Conservation (phyloP, 2,329 filamentous ascomycete species). For the Sclerotinia sclerotiorum region DNA sequence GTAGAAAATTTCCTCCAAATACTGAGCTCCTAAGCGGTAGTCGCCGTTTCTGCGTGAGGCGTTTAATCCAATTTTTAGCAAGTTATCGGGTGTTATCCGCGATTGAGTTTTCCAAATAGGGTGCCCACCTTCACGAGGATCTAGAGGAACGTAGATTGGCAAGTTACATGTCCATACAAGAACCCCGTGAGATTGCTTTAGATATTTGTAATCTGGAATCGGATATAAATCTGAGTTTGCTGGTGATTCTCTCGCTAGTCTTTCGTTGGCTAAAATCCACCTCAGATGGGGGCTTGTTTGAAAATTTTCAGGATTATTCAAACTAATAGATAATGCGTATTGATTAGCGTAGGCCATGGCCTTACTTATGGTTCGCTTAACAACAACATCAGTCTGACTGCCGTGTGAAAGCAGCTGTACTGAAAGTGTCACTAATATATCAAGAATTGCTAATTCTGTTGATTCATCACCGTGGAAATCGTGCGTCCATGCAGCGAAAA, state of each 20-base stretch:
- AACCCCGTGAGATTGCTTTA: background rate
- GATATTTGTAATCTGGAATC: background rate
- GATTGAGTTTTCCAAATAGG: background rate
- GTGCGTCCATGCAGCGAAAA: background rate
- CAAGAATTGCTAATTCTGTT: background rate
- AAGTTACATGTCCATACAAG: background rate
- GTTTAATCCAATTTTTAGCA: background rate
- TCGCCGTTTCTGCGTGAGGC: background rate
- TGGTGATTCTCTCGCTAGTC: background rate
- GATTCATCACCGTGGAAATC: background rate
- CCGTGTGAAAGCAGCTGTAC: background rate
- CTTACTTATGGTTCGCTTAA: background rate
- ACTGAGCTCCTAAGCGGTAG: background rate
- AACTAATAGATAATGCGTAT: background rate
- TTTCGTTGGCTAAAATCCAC: background rate
- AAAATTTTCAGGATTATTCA: background rate
- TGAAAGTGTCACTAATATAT: background rate
- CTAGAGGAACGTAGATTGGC: background rate
- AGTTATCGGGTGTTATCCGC: background rate
- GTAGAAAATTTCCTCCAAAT: background rate
- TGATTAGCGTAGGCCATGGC: background rate
- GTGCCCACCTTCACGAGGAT: background rate
- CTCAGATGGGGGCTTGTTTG: constrained; percentile 7
- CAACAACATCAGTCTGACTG: too few relatives aligned
- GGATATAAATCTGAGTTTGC: background rate